Evolutionary conservation across 176 grass and related monocot species (phyloP).

Genomic region (Phragmites australis): DNA sequence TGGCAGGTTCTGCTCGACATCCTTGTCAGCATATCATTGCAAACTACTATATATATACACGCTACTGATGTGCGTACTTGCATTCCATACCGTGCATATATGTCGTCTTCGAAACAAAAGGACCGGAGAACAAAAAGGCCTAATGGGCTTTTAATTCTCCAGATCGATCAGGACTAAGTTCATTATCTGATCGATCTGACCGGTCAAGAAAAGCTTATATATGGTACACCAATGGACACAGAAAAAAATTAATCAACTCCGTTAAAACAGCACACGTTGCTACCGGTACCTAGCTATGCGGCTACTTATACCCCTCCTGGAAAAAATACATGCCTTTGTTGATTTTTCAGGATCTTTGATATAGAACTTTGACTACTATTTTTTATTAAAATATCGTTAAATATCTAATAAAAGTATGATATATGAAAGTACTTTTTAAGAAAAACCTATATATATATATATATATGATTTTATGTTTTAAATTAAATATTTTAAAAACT

Average conservation of each 20-base stretch:
- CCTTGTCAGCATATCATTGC: slow-evolving; percentile 24
- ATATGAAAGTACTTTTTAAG: too few relatives aligned
- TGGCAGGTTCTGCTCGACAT: slow-evolving; percentile 24
- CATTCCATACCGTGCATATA: not conserved
- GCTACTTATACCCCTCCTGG: not conserved
- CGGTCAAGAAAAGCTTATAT: not conserved
- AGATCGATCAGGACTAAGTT: not conserved
- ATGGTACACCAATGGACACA: not conserved
- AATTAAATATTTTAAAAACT: too few relatives aligned
- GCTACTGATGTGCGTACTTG: not conserved
- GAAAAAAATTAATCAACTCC: not conserved
- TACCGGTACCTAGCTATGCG: not conserved
- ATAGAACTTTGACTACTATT: too few relatives aligned
- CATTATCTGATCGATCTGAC: not conserved
- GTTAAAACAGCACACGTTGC: slow-evolving; percentile 42
- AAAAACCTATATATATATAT: too few relatives aligned
- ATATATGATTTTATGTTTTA: too few relatives aligned
- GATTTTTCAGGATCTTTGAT: too few relatives aligned
- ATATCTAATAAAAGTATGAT: too few relatives aligned
- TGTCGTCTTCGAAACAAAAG: not conserved
- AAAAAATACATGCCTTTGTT: too few relatives aligned
- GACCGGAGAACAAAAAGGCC: not conserved
- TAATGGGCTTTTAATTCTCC: not conserved
- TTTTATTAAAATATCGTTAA: too few relatives aligned
- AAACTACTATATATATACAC: not conserved